Conservation (phyloP, 805 yeast genomes). For the Saccharomyces paradoxus region DNA sequence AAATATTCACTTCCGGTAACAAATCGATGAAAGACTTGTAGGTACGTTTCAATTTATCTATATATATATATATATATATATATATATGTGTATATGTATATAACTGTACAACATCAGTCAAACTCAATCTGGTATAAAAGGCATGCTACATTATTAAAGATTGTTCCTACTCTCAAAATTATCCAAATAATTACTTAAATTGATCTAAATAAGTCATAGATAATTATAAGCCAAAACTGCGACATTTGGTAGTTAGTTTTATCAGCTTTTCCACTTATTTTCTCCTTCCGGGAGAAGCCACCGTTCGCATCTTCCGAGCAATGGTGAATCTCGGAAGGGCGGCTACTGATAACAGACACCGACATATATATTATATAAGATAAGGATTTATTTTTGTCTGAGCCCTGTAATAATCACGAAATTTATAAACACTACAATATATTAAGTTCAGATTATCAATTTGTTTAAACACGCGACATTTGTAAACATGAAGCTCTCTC, state of each 20-base stretch:
- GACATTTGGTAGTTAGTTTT: neutral
- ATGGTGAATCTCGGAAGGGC: neutral
- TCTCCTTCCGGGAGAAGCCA: neutral
- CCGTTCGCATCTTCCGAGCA: neutral
- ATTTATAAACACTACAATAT: neutral
- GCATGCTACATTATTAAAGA: neutral
- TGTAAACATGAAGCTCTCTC: neutral
- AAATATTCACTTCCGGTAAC: slow-evolving; percentile 32
- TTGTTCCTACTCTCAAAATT: neutral
- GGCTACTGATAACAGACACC: neutral
- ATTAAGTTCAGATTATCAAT: neutral
- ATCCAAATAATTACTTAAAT: no score
- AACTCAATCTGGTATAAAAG: neutral
- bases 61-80: neutral
- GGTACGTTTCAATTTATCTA: neutral
- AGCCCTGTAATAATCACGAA: neutral
- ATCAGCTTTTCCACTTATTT: neutral
- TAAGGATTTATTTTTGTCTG: neutral
- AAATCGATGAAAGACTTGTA: slow-evolving; percentile 21
- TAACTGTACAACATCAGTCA: neutral
- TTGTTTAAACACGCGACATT: neutral
- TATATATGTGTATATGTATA: no score
- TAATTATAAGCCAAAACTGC: neutral
- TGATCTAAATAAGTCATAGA: no score
- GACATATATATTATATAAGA: neutral